Evolutionary conservation across 1,284 basidiomycete genomes (phyloP).

Genomic region (Schizophyllum amplum): DNA sequence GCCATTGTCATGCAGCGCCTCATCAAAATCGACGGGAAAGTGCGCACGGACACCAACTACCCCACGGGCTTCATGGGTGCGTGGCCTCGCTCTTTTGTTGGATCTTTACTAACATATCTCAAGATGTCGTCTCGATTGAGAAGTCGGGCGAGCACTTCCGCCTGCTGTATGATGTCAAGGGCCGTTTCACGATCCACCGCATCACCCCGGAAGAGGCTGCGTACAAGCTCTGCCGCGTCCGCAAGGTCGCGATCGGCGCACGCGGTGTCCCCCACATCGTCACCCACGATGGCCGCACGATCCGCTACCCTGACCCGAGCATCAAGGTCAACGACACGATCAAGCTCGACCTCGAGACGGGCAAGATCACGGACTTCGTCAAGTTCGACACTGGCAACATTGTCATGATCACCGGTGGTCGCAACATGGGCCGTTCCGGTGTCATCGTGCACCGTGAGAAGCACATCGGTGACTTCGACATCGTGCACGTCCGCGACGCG

Average conservation of each 20-base stretch:
- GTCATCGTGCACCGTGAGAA: conserved; percentile 94
- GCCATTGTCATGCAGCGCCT: conserved; percentile 94
- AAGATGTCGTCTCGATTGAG: conserved; percentile 96
- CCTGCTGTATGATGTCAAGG: conserved; percentile 98
- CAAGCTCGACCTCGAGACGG: conserved; percentile 93
- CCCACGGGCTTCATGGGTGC: conserved; percentile 96
- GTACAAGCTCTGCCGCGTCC: conserved; percentile 99
- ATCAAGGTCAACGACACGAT: conserved; percentile 98
- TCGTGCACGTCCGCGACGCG: conserved; percentile 94
- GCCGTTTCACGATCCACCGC: conserved; percentile 99
- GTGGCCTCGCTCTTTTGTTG: conserved; percentile 18
- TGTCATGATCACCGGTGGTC: conserved; percentile 96
- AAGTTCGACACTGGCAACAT: conserved; percentile 98
- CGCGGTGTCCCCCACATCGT: conserved; percentile 96
- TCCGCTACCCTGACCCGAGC: conserved; percentile 96
- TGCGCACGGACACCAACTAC: conserved; percentile 96
- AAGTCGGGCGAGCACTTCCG: conserved; percentile 99
- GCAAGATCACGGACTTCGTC: conserved; percentile 92
- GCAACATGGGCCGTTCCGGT: conserved; percentile 99
- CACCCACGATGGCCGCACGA: conserved; percentile 99
- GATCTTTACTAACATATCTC: conserved; percentile 1
- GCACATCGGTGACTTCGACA: conserved; percentile 97
- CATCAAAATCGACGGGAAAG: conserved; percentile 98
- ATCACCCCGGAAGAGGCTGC: conserved; percentile 96
- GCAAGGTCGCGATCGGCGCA: conserved; percentile 84